Evolutionary conservation across 768 basidiomycete genomes (phyloP), one percentile per base, ranked within the genome.

Genomic region (Mycena epipterygia): DNA sequence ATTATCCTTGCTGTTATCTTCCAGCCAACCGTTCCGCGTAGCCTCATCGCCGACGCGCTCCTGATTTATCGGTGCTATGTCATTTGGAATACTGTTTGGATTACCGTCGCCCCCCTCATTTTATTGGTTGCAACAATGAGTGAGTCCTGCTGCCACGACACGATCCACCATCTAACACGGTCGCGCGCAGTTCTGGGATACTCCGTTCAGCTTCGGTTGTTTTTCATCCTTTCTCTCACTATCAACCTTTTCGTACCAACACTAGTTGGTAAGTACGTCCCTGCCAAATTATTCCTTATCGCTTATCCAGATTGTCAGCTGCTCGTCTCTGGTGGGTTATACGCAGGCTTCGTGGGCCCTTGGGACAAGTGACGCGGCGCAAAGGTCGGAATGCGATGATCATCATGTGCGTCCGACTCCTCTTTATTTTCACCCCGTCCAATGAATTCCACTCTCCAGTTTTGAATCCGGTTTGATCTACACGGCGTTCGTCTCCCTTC

Each of bases 391-490:
- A 76, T n/a, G 79, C 81, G 5, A 78, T 83, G 30, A 75, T 79
- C 7, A 81, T 84, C 21, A 73, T 84, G 84, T 85, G 57, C 74
- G 51, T 52, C 51, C 6, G 25, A 42, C 12, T 33, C 23, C 1
- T 17, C 39, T n/a, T 13, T 30, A 44, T 17, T 23, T 33, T 17
- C 44, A 19, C 48, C 16, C 12, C 12, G 12, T 29, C 19, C 33
- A 39, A 25, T 41, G 2, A 44, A 44, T 33, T 23, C 14, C 17
- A 9, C 37, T 21, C 14, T 32, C n/a, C 52, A 84, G 84, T 27
- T 74, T 84, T 35, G 84, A 84, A 76, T 84, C 83, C 2, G 84
- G 84, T 0, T 59, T 79, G 1, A 73, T 84, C 13, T 84, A 85
- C 68, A 81, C 82, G 2, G 23, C 80, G 19, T 81, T 84, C 68